Base-by-base conservation (phyloP, 306 rosid genomes). In the Lathyrus aphaca region DNA sequence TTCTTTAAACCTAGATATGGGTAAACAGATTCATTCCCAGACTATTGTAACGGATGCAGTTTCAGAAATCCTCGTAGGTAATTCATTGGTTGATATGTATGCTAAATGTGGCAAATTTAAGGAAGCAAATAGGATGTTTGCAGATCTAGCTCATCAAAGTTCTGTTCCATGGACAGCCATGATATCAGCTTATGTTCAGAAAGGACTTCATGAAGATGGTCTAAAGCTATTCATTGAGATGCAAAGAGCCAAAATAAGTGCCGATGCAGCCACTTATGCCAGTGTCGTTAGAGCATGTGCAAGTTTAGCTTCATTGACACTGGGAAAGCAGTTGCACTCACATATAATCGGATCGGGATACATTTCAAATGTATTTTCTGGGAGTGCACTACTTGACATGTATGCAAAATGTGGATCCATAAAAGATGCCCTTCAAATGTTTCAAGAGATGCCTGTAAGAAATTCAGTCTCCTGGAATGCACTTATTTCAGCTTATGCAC, bases 401-500 rank as follows among this genome's bases (percentile, higher is more conserved):
- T 93, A 93, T 72, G 97, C 98, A 11, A 93, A 93, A 87, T 86
- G 97, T 62, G 98, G 98, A 66, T 86, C 91, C 64, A 80, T 93
- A 77, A 82, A 78, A 72, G 84, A 90, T 59, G 82, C 97, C 55
- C 82, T 82, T 74, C 74, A 73, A 55, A 82, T 82, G 65, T 93
- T 93, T 82, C 81, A 72, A 59, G 96, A 90, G 82, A 93, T 88
- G 93, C 97, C 96, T 13, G 77, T 78, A 68, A 84, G 89, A 82
- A 92, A 88, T 67, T 59, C 80, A 18, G 89, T 90, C 58, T 88
- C 96, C 43, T 90, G 96, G 98, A 90, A 90, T 78, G 93, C 96
- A 50, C 74, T 92, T 69, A 83, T 92, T 75, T 78, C 96, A 75
- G 98, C 98, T 66, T 82, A 86, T 72, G 92, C 93, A 21, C 96